A percentile compares a stretch with the other conserved stretches of the same genome.
Evolutionary conservation across 441 rosid species (phyloP).

Genomic region (Macaranga tanarius): DNA sequence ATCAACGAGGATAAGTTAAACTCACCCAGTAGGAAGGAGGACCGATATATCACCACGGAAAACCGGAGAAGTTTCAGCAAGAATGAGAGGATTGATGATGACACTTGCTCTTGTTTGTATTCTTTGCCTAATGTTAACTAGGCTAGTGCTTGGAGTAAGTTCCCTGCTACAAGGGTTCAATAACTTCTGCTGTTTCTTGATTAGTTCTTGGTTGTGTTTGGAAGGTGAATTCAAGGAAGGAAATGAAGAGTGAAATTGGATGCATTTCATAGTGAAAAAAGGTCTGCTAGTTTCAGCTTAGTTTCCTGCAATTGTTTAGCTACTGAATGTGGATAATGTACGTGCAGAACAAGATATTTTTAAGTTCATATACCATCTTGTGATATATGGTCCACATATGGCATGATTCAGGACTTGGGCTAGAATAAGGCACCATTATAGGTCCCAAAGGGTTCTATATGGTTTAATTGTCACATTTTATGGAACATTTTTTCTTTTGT

Average conservation of each 20-base stretch:
- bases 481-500: no score
- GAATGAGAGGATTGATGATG: conserved; percentile 22
- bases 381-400: no score
- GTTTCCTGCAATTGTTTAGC: background rate
- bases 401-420: background rate
- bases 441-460: no score
- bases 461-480: no score
- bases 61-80: conserved; percentile 27
- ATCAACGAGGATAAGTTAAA: background rate
- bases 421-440: background rate
- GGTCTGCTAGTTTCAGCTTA: background rate
- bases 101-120: conserved; percentile 16
- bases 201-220: background rate
- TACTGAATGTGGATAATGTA: conserved; percentile 2
- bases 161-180: background rate
- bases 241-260: conserved; percentile 15
- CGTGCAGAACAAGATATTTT: background rate
- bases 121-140: background rate
- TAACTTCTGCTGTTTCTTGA: background rate
- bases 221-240: conserved; percentile 9
- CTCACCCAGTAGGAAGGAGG: conserved; percentile 41
- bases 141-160: background rate
- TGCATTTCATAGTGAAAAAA: conserved; percentile 15
- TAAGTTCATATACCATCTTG: background rate
- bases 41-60: conserved; percentile 36